phyloP scores from a whole-genome alignment of 306 rosid genomes.

The Prinsepia uniflora region DNA sequence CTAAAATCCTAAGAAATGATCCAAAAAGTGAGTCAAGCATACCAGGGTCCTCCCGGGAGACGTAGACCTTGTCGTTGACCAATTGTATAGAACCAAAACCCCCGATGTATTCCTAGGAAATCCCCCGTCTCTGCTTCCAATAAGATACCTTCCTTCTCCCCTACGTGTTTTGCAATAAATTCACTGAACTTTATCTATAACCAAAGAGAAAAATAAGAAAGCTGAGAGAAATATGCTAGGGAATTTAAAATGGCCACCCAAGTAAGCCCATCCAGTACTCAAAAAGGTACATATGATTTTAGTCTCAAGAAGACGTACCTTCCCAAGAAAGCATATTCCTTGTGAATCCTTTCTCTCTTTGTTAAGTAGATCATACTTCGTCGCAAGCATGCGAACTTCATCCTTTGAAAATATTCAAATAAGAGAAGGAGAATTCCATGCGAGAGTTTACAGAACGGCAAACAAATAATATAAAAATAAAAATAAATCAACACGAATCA shows the following conservation, averaged over 20 bases:
- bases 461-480: background rate
- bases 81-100: conserved; percentile 92
- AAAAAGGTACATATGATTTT: background rate
- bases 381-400: conserved; percentile 88
- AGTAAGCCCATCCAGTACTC: background rate
- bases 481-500: background rate
- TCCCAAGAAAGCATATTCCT: conserved; percentile 97
- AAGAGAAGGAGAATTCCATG: conserved; percentile 8
- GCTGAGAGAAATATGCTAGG: background rate
- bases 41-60: conserved; percentile 96
- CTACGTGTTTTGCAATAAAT: conserved; percentile 82
- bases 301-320: conserved; percentile 44
- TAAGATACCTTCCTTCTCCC: conserved; percentile 85
- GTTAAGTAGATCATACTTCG: conserved; percentile 71
- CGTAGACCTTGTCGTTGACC: conserved; percentile 96
- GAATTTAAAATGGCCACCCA: conserved; percentile 8
- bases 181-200: conserved; percentile 82
- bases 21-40: conserved; percentile 24
- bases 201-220: conserved; percentile 13
- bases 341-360: conserved; percentile 94
- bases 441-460: background rate
- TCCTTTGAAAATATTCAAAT: conserved; percentile 47
- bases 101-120: conserved; percentile 83
- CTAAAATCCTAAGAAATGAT: background rate
- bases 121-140: conserved; percentile 94